These are phyloP conservation scores for Haplosporangium gracile DNA, from an alignment of 192 early-diverging fungal genomes.

Conservation along the genomic window DNA sequence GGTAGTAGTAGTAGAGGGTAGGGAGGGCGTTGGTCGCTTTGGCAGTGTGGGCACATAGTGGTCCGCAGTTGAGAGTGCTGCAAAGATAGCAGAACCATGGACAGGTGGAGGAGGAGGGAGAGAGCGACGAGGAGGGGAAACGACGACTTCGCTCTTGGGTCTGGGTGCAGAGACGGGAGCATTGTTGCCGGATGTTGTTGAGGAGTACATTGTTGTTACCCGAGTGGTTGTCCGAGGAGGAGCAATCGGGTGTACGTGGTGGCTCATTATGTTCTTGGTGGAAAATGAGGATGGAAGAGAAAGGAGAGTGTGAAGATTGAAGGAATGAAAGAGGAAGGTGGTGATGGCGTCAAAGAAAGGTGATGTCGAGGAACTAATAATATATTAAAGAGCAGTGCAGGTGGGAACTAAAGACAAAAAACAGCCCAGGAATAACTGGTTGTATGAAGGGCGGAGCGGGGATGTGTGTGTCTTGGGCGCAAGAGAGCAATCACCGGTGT, in stretches of 20 bases:
- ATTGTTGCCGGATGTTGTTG: not conserved
- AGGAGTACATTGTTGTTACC: constrained; percentile 10
- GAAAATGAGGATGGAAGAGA: not conserved
- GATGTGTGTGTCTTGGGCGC: too few relatives aligned
- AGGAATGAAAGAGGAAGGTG: not conserved
- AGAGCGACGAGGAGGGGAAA: constrained; percentile 11
- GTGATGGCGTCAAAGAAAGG: not conserved
- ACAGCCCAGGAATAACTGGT: constrained; percentile 1
- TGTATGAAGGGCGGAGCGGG: not conserved
- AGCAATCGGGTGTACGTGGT: not conserved
- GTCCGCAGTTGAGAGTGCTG: not conserved
- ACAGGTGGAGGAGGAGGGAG: constrained; percentile 39
- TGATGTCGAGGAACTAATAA: too few relatives aligned
- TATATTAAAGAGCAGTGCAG: too few relatives aligned
- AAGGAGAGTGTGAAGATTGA: not conserved
- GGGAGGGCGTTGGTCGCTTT: constrained; percentile 18
- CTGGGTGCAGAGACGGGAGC: constrained; percentile 21
- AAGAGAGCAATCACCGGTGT: too few relatives aligned
- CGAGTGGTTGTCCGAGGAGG: not conserved
- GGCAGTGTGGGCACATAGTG: not conserved
- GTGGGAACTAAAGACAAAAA: not conserved
- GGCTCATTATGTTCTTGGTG: not conserved
- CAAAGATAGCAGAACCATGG: not conserved
- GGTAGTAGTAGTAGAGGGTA: not conserved
- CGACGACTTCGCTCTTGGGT: constrained; percentile 31